Evolutionary conservation across 1,139 yeast species (phyloP), one percentile per base, ranked within the genome.

Genomic region (Geotrichum europaeum): DNA sequence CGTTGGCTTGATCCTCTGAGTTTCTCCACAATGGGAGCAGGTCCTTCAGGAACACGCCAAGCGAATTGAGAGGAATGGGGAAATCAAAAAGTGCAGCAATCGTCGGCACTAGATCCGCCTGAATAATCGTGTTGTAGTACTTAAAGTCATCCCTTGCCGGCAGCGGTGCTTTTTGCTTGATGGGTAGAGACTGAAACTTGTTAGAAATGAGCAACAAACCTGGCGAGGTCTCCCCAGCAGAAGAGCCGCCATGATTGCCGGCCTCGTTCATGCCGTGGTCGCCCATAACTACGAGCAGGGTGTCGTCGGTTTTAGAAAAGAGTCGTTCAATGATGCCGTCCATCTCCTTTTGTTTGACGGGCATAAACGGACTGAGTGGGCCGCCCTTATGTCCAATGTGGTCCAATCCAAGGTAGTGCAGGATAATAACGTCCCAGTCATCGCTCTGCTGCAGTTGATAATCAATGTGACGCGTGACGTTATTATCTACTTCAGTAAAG

Each of bases 301-400:
- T 87, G 25, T 80, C 76, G 9, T 85, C 81, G 51, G 80, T 78
- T 3, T 82, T 71, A 0, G 76, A 70, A 70, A 84, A 90, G 0
- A 94, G 72, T 47, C 77, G 69, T 58, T 79, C 65, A 7, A 91
- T 76, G 1, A 94, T 81, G 0, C 63, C 67, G 72, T 94, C 97
- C 96, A 94, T 90, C 73, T 94, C 99, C 7, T 62, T 63, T 65
- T 91, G 98, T 68, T 94, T 94, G 0, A 76, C 77, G 2, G 84
- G 82, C 99, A 95, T 94, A 67, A 84, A 86, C 0, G 80, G 75
- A 6, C 97, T 89, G 4, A 77, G 69, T 0, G 99, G 95, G 0
- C 99, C 99, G 49, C 96, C 96, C 70, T 91, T 92, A 72, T 95
- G 99, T 1, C 99, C 99, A 67, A 95, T 95, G 72, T 95, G 99